These are phyloP conservation scores for Fomitiporia mediterranea DNA, from an alignment of 1,284 basidiomycete genomes.

Conservation along the genomic window DNA sequence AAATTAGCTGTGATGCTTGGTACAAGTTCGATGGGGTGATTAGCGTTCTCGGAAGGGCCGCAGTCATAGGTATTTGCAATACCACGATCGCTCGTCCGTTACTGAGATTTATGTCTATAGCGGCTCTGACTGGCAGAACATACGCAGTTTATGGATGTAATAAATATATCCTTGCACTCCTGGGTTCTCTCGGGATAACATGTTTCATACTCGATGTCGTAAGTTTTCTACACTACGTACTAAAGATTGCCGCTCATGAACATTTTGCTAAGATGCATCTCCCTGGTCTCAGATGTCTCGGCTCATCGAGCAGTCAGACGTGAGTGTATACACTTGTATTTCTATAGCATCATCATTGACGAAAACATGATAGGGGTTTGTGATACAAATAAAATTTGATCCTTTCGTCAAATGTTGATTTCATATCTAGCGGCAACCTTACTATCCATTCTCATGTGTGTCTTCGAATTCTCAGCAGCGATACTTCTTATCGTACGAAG, in stretches of 20 bases:
- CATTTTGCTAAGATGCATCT: slow-evolving; percentile 21
- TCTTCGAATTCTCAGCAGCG: slow-evolving; percentile 29
- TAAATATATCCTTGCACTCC: slow-evolving; percentile 24
- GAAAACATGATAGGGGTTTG: not conserved
- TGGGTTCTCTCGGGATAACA: slow-evolving; percentile 27
- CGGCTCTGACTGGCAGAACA: slow-evolving; percentile 30
- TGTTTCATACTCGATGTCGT: slow-evolving; percentile 32
- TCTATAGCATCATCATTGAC: not conserved
- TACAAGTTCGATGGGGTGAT: slow-evolving; percentile 31
- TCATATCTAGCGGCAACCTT: slow-evolving; percentile 26
- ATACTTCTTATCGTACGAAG: slow-evolving; percentile 29
- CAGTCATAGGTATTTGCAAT: slow-evolving; percentile 31
- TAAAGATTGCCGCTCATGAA: slow-evolving; percentile 13
- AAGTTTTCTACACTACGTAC: slow-evolving; percentile 12
- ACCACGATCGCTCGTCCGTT: not conserved
- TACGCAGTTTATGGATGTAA: slow-evolving; percentile 31
- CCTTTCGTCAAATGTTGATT: not conserved
- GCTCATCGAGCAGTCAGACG: slow-evolving; percentile 23
- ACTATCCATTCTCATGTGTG: slow-evolving; percentile 29
- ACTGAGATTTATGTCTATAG: slow-evolving; percentile 19
- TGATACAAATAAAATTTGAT: not conserved
- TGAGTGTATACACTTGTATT: too few species aligned
- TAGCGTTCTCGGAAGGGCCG: slow-evolving; percentile 32
- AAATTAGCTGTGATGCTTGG: slow-evolving; percentile 29
- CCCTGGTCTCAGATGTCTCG: slow-evolving; percentile 22